These are phyloP conservation scores for Penicillium riverlandense DNA, from an alignment of 495 filamentous ascomycete species.

Conservation along the genomic window DNA sequence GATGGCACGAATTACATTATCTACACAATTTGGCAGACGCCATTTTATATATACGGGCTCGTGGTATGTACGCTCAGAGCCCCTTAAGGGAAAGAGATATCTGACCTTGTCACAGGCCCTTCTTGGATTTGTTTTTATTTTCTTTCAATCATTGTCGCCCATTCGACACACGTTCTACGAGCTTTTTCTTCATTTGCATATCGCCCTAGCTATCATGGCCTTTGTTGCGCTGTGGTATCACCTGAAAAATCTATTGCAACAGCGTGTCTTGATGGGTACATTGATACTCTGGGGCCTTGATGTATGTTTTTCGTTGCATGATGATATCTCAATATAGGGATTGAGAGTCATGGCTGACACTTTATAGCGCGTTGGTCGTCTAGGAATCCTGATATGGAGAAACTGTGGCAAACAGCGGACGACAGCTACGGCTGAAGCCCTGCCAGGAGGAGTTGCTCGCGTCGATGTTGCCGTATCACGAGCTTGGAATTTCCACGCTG, in stretches of 20 bases:
- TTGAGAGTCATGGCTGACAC: neutral
- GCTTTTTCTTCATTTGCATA: slow-evolving; percentile 48
- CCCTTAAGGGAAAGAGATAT: neutral
- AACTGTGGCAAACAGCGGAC: slow-evolving; percentile 41
- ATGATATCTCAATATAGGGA: no score
- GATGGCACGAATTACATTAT: slow-evolving; percentile 20
- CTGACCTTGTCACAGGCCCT: slow-evolving; percentile 18
- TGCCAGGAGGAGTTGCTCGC: slow-evolving; percentile 41
- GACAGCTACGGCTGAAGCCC: slow-evolving; percentile 42
- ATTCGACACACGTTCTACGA: slow-evolving; percentile 54
- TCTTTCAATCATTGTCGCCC: slow-evolving; percentile 43
- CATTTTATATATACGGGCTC: slow-evolving; percentile 29
- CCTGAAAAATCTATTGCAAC: slow-evolving; percentile 35
- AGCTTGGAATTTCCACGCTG: slow-evolving; percentile 42
- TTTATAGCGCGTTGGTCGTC: slow-evolving; percentile 48
- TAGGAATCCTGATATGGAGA: slow-evolving; percentile 50
- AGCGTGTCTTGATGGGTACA: slow-evolving; percentile 29
- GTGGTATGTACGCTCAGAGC: slow-evolving; percentile 19
- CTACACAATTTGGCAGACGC: slow-evolving; percentile 22
- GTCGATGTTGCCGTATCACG: slow-evolving; percentile 44
- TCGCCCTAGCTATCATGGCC: slow-evolving; percentile 38
- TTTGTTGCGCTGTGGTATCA: slow-evolving; percentile 51
- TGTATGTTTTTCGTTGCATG: slow-evolving; percentile 9
- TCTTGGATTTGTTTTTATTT: slow-evolving; percentile 39
- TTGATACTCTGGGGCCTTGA: slow-evolving; percentile 36